Evolutionary conservation across 2,329 filamentous ascomycete genomes (phyloP).

Genomic region (Fusarium pseudonygamai): DNA sequence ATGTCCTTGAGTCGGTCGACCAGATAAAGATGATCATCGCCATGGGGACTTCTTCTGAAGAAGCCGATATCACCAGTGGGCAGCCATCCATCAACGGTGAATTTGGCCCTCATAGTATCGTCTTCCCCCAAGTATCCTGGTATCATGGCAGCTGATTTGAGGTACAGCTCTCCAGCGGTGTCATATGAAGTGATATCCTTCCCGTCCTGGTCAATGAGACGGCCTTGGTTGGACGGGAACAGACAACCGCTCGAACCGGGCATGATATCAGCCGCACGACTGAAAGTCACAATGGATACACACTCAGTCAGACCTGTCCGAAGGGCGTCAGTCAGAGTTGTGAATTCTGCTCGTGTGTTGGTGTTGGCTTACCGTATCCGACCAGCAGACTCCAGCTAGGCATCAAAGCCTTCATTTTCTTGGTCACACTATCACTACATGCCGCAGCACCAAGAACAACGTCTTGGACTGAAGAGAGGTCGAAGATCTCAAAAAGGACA

Average conservation of each 20-base stretch:
- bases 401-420: background rate
- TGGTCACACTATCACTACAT: background rate
- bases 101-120: background rate
- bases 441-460: background rate
- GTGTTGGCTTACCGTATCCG: background rate
- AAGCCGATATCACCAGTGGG: background rate
- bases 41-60: background rate
- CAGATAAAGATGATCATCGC: background rate
- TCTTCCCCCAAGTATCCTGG: background rate
- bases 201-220: background rate
- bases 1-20: background rate
- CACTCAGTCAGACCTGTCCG: background rate
- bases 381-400: background rate
- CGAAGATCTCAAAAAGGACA: background rate
- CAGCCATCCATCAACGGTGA: background rate
- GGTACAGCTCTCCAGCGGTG: background rate
- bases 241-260: background rate
- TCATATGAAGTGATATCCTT: background rate
- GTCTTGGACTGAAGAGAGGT: background rate
- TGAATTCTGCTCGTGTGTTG: fast-evolving
- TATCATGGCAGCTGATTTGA: background rate
- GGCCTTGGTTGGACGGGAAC: background rate
- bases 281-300: background rate
- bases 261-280: background rate
- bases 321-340: fast-evolving